Evolutionary conservation across 179 eudicot genomes (phyloP).

Genomic region (Drosera spatulata): DNA sequence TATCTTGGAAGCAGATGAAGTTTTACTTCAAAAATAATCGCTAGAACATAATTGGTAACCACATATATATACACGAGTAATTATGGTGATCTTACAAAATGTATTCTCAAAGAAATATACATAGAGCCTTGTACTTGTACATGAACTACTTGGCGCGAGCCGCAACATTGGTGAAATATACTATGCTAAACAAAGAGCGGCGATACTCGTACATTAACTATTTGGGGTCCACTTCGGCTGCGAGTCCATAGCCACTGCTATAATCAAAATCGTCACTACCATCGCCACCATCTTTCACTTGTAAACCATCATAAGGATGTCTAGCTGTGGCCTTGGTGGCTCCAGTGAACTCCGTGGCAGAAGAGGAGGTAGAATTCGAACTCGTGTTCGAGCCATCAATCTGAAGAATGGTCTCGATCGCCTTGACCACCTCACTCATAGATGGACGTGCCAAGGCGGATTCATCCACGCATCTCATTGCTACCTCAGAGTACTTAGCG

Average conservation of each 20-base stretch:
- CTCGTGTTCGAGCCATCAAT: constrained; percentile 53
- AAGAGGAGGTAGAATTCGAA: constrained; percentile 70
- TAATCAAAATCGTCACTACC: background rate
- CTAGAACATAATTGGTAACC: no score
- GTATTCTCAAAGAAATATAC: no score
- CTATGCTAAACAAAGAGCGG: no score
- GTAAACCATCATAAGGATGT: constrained; percentile 1
- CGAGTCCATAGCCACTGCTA: background rate
- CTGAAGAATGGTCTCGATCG: constrained; percentile 50
- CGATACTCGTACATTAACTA: background rate
- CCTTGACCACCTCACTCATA: constrained; percentile 70
- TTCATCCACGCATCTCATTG: constrained; percentile 79
- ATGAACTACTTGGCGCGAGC: no score
- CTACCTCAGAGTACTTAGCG: constrained; percentile 47
- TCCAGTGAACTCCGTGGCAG: constrained; percentile 48
- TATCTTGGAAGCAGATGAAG: no score
- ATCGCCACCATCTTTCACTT: background rate
- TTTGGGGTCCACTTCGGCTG: background rate
- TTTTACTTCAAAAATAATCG: no score
- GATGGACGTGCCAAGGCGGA: constrained; percentile 68
- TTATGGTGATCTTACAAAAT: no score
- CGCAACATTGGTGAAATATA: no score
- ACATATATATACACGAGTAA: no score
- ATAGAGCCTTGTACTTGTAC: no score
- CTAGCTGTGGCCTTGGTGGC: background rate